Evolutionary conservation across 352 stramenopile species (phyloP).

Genomic region (Phytophthora colocasiae): DNA sequence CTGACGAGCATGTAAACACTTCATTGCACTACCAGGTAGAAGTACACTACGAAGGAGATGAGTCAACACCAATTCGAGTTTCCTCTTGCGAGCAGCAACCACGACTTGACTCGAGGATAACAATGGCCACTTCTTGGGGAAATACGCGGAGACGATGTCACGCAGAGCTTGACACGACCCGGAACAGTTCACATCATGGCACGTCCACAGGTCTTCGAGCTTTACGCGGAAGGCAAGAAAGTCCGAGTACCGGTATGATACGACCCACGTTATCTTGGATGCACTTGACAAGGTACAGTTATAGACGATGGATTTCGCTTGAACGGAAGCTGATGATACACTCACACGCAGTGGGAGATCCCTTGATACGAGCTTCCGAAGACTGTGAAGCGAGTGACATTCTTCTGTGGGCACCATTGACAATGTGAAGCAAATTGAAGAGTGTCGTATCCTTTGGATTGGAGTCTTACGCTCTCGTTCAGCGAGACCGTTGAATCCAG

Average conservation of each 20-base stretch:
- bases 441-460: not conserved
- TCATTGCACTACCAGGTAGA: conserved; percentile 65
- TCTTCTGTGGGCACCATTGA: not conserved
- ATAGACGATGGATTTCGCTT: conserved; percentile 52
- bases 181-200: conserved; percentile 52
- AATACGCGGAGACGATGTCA: conserved; percentile 53
- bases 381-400: not conserved
- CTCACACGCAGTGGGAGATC: conserved; percentile 52
- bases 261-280: conserved; percentile 45
- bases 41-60: conserved; percentile 62
- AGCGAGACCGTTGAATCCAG: not conserved
- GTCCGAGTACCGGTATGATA: conserved; percentile 65
- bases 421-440: not conserved
- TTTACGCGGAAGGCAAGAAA: conserved; percentile 53
- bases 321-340: conserved; percentile 34
- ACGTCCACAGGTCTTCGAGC: conserved; percentile 57
- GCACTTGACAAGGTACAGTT: conserved; percentile 47
- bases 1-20: conserved; percentile 52
- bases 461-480: not conserved
- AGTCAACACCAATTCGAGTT: conserved; percentile 62
- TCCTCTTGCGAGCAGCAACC: conserved; percentile 46
- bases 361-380: conserved; percentile 25
- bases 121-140: conserved; percentile 51
- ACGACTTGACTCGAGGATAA: conserved; percentile 39
- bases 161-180: conserved; percentile 66